Base-by-base conservation (phyloP, 2,329 filamentous ascomycete species). In the Stagonosporopsis tanaceti region DNA sequence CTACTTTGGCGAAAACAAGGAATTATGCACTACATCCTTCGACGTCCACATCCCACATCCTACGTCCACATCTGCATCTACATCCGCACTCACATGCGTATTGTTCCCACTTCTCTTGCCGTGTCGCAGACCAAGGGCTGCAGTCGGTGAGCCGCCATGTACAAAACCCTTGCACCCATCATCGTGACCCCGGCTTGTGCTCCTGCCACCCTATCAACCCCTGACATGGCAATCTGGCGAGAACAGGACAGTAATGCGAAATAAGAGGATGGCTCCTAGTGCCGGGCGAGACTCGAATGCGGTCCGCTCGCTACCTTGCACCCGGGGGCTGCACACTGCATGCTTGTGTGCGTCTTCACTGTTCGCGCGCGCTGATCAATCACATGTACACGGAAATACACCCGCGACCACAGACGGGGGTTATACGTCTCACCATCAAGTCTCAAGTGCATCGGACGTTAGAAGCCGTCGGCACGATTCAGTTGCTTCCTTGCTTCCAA, bases 301-400 rank as follows among this genome's bases (percentile, higher is more conserved):
- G 47, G 42, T 57, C 54, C 48, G 54, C 54, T 57, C 48, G 54
- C 44, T 57, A 53, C 54, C 54, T 24, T 48, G 4, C 46, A 44
- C 17, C 20, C 30, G 14, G 37, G 35, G 54, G 54, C 42, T 52
- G 42, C 47, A 42, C 22, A 37, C 30, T 15, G 27, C 47, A 11
- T 32, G 25, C 15, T 9, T 30, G 28, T 12, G 28, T 30, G 28
- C 47, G 24, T 42, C 46, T 37, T 50, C 41, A 50, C 52, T 32
- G 38, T 50, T 50, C 27, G 27, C 27, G 17, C 17, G 8, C n/a
- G 22, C 17, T 22, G 34, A 45, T 56, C 37, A 22, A 45, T 50
- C 37, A 39, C 8, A 22, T 39, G 37, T 11, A 20, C n/a, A 8
- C 17, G 17, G 37, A 11, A 22, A 20, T 3, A 8, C 8, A 11